Base-by-base conservation (phyloP, 2,329 filamentous ascomycete species). In the Paraconiothyrium brasiliense region DNA sequence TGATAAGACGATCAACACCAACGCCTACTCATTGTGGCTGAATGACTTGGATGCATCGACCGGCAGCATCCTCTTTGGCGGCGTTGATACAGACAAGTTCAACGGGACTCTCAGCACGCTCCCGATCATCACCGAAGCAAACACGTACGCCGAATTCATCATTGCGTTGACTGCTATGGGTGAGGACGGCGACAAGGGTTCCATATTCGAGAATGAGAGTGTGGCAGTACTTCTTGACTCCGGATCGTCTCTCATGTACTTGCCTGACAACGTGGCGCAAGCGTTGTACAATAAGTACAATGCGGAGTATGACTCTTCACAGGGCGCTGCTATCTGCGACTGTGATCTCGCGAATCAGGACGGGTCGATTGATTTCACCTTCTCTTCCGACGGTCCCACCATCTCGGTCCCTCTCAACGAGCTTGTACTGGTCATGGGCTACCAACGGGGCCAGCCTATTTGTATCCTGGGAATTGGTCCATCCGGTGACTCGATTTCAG, bases 81-180 rank as follows among this genome's bases (percentile, higher is more conserved):
- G 91, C n/a, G 87, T 94, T 61, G 91, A 94, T 74, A 91, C 87
- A 0, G 86, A 84, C 61, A 94, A 94, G 74, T 95, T 88, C 78
- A 75, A 82, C 0, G 91, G 91, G 51, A 76, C 85, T 2, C 82
- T 94, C 35, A 83, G 84, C 49, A 86, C 84, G 6, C 81, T 93
- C 32, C 83, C 89, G 16, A 82, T 93, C 62, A 80, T 88, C 68
- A 74, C 83, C 57, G 75, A 80, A 44, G 63, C 74, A 9, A 78
- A 77, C 24, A 64, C 81, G 55, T 86, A 87, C 43, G 86, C 88
- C 4, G 82, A 83, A 59, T 82, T 83, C 68, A 76, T 84, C 73
- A 84, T 87, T 50, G 83, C 82, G 2, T 69, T 86, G 65, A 86
- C 84, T 5, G 81, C 76, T 4, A 71, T 85, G 59, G 80, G 81